A percentile compares a stretch with the other conserved stretches of the same genome.
Conservation (phyloP, 2,329 filamentous ascomycete genomes). For the Fusarium sp. region DNA sequence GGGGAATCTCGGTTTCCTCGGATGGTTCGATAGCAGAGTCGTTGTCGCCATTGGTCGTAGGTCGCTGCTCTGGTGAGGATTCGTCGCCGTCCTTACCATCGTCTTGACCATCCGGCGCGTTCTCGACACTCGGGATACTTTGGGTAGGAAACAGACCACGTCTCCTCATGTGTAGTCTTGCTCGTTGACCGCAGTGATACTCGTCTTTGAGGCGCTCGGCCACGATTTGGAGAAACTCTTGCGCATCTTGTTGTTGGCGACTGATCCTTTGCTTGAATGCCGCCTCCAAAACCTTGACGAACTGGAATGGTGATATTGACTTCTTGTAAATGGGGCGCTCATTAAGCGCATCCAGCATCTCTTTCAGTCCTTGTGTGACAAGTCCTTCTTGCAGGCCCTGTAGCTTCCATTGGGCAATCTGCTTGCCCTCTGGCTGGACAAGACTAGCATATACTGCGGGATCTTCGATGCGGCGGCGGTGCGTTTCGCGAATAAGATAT, state of each 20-base stretch:
- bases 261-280: slow-evolving; percentile 93
- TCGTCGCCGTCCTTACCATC: slow-evolving; percentile 28
- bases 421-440: slow-evolving; percentile 60
- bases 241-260: slow-evolving; percentile 95
- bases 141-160: slow-evolving; percentile 37
- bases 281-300: slow-evolving; percentile 84
- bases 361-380: slow-evolving; percentile 89
- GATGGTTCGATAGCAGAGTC: slow-evolving; percentile 42
- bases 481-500: slow-evolving; percentile 92
- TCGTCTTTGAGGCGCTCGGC: slow-evolving; percentile 93
- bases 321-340: slow-evolving; percentile 94
- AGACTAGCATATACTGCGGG: slow-evolving; percentile 77
- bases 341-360: slow-evolving; percentile 91
- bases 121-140: slow-evolving; percentile 21
- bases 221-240: slow-evolving; percentile 95
- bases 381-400: slow-evolving; percentile 80
- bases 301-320: slow-evolving; percentile 87
- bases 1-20: slow-evolving; percentile 36
- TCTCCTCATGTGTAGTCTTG: slow-evolving; percentile 68
- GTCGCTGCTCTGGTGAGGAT: slow-evolving; percentile 22
- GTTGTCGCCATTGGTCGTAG: slow-evolving; percentile 16
- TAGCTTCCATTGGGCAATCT: slow-evolving; percentile 69
- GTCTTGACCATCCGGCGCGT: slow-evolving; percentile 38
- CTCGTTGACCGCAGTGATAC: slow-evolving; percentile 85
- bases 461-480: slow-evolving; percentile 84